Evolutionary conservation across 257 asterid species (phyloP).

Genomic region (Scutellaria barbata): DNA sequence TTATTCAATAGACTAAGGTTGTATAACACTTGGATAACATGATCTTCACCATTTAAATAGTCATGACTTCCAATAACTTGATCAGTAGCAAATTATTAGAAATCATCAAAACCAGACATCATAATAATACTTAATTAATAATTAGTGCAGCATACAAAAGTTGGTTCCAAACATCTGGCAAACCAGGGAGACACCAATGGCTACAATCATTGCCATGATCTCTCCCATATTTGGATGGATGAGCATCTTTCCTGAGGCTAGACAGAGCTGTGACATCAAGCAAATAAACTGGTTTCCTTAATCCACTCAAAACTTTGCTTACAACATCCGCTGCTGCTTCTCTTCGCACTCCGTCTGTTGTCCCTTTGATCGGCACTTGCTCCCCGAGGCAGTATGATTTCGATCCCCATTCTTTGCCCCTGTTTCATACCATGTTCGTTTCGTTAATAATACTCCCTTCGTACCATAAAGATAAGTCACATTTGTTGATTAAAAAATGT

Average conservation of each 20-base stretch:
- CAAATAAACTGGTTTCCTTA: slow-evolving; percentile 48
- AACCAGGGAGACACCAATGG: slow-evolving; percentile 75
- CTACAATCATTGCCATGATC: slow-evolving; percentile 52
- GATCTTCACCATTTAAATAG: too few species aligned
- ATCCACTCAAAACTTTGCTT: slow-evolving; percentile 38
- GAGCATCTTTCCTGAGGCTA: slow-evolving; percentile 61
- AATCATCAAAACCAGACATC: too few species aligned
- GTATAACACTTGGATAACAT: too few species aligned
- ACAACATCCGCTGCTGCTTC: slow-evolving; percentile 40
- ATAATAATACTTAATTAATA: not conserved
- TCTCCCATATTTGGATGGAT: slow-evolving; percentile 59
- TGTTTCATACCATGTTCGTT: not conserved
- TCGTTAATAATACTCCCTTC: not conserved
- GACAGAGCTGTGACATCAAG: slow-evolving; percentile 62
- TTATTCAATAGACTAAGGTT: too few species aligned
- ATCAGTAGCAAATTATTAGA: too few species aligned
- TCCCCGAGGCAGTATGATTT: slow-evolving; percentile 29
- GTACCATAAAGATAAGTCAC: too few species aligned
- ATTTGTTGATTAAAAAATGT: too few species aligned
- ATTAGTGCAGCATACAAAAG: slow-evolving; percentile 54
- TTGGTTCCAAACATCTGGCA: slow-evolving; percentile 77
- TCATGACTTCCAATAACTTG: too few species aligned
- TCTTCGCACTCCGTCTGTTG: slow-evolving; percentile 40
- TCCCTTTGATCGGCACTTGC: slow-evolving; percentile 41
- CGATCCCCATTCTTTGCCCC: slow-evolving; percentile 44